phyloP scores from a whole-genome alignment of 2,329 filamentous ascomycete species.

The Verticillium nonalfalfae region DNA sequence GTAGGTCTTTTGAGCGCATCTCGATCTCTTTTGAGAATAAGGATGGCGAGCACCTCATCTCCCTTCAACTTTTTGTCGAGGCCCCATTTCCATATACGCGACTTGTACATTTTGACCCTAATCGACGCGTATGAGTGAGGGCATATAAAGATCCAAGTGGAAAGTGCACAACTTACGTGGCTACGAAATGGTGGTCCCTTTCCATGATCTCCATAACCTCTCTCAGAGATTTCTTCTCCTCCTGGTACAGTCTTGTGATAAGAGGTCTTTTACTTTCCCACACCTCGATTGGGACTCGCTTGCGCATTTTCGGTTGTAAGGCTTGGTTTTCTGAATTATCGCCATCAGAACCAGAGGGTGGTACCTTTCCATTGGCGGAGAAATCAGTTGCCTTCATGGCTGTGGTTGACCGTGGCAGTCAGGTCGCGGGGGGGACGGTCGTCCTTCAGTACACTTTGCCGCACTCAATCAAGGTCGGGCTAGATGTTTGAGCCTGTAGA shows the following conservation, averaged over 20 bases:
- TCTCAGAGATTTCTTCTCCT: constrained; percentile 31
- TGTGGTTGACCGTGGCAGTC: not conserved
- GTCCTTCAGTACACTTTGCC: not conserved
- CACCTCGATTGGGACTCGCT: constrained; percentile 22
- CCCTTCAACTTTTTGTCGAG: constrained; percentile 35
- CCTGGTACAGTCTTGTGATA: constrained; percentile 31
- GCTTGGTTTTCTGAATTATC: constrained; percentile 18
- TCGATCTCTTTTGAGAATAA: constrained; percentile 28
- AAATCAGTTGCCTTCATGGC: not conserved
- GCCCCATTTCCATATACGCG: constrained; percentile 33
- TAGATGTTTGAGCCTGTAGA: not conserved
- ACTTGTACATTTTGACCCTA: constrained; percentile 37
- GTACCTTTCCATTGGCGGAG: constrained; percentile 13
- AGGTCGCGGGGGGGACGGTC: not conserved
- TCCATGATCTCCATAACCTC: constrained; percentile 32
- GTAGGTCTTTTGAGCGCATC: constrained; percentile 24
- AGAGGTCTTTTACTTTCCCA: constrained; percentile 26
- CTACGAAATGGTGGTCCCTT: constrained; percentile 27
- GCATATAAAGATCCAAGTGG: not conserved
- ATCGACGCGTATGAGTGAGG: not conserved
- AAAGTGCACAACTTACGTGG: constrained; percentile 24
- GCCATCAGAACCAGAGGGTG: constrained; percentile 19
- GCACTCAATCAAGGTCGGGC: not conserved
- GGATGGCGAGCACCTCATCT: constrained; percentile 30
- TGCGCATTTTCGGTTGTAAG: constrained; percentile 10